Percentiles rank a stretch among this genome's conserved stretches.
Evolutionary conservation across 768 basidiomycete species (phyloP).

Genomic region (Cubamyces lactineus): DNA sequence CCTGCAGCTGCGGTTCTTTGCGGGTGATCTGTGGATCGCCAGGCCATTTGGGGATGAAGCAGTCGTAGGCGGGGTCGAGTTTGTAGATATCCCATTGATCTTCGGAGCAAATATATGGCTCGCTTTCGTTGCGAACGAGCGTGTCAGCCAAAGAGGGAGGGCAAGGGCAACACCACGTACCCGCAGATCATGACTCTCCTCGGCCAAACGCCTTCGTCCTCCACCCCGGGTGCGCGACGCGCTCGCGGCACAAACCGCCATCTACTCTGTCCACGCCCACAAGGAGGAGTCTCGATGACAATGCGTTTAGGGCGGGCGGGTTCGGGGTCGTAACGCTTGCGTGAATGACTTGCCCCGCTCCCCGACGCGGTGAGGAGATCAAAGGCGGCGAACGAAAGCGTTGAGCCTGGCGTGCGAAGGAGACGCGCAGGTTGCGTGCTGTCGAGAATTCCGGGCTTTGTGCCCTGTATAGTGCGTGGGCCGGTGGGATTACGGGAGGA

Average conservation of each 20-base stretch:
- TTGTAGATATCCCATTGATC: slow-evolving; percentile 90
- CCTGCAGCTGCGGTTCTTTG: slow-evolving; percentile 4
- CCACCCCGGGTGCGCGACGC: slow-evolving; percentile 54
- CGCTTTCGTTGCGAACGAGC: slow-evolving; percentile 38
- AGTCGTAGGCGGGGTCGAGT: slow-evolving; percentile 74
- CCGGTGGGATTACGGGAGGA: slow-evolving; percentile 9
- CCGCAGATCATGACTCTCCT: slow-evolving; percentile 68
- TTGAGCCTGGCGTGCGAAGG: slow-evolving; percentile 60
- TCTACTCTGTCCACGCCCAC: slow-evolving; percentile 48
- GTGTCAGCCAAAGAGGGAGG: background rate
- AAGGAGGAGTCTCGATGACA: slow-evolving; percentile 65
- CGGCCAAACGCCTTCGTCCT: slow-evolving; percentile 75
- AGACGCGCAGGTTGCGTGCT: slow-evolving; percentile 61
- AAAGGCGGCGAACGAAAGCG: slow-evolving; percentile 73
- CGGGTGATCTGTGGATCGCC: slow-evolving; percentile 34
- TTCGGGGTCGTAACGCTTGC: slow-evolving; percentile 50
- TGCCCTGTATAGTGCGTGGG: slow-evolving; percentile 39
- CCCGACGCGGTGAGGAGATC: slow-evolving; percentile 66
- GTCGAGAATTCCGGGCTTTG: slow-evolving; percentile 68
- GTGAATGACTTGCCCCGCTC: slow-evolving; percentile 37
- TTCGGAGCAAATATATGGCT: slow-evolving; percentile 56
- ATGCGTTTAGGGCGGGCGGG: slow-evolving; percentile 66
- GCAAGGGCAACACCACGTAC: slow-evolving; percentile 43
- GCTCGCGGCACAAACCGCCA: slow-evolving; percentile 85
- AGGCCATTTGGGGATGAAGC: slow-evolving; percentile 47